phyloP scores from a whole-genome alignment of 495 filamentous ascomycete genomes.

The Cetradonia linearis region DNA sequence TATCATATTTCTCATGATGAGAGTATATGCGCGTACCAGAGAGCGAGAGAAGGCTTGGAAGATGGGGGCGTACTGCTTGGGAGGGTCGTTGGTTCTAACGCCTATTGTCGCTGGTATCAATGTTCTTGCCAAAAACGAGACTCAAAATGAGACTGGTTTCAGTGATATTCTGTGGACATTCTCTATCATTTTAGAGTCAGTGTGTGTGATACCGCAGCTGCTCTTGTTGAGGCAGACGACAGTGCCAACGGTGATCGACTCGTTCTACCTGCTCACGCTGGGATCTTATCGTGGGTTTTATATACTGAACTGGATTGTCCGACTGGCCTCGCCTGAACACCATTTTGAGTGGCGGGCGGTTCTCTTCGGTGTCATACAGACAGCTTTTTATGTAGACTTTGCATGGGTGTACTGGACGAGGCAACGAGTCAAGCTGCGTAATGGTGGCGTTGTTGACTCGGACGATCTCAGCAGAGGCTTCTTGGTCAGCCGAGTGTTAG shows the following conservation, averaged over 20 bases:
- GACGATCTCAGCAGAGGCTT: conserved; percentile 81
- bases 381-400: conserved; percentile 85
- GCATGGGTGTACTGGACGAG: conserved; percentile 93
- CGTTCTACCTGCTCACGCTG: conserved; percentile 80
- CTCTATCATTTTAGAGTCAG: conserved; percentile 80
- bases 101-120: conserved; percentile 56
- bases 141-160: conserved; percentile 33
- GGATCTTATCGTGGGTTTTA: conserved; percentile 87
- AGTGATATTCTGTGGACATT: conserved; percentile 67
- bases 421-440: conserved; percentile 87
- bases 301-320: conserved; percentile 82
- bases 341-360: conserved; percentile 61
- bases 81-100: conserved; percentile 47
- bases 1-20: conserved; percentile 77
- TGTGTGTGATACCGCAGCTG: conserved; percentile 84
- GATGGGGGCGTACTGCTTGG: conserved; percentile 54
- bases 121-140: conserved; percentile 31
- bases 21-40: conserved; percentile 73
- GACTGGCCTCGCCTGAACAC: conserved; percentile 46
- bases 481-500: conserved; percentile 46
- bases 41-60: conserved; percentile 91
- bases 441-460: conserved; percentile 83
- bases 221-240: conserved; percentile 86
- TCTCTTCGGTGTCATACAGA: conserved; percentile 84
- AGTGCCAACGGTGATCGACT: conserved; percentile 92